phyloP scores from a whole-genome alignment of 2,329 filamentous ascomycete species.

The Xylariaceae sp. region DNA sequence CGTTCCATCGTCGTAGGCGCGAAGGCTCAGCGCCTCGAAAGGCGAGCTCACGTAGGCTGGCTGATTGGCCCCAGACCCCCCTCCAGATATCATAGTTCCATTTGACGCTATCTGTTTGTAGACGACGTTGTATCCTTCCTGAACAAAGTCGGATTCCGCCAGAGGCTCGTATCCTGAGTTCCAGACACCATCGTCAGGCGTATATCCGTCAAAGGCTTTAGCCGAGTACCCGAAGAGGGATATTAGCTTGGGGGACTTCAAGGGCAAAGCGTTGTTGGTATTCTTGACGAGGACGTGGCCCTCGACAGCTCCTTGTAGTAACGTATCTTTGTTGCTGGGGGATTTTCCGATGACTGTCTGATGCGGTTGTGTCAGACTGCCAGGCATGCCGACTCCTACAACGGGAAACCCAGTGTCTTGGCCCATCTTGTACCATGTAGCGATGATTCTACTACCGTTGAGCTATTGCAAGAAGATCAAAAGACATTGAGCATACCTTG shows the following conservation, averaged over 20 bases:
- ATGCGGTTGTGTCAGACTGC: constrained; percentile 43
- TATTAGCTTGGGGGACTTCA: constrained; percentile 45
- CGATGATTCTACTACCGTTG: constrained; percentile 33
- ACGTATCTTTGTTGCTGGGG: constrained; percentile 30
- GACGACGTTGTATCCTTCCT: constrained; percentile 20
- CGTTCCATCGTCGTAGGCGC: constrained; percentile 40
- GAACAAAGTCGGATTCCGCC: constrained; percentile 7
- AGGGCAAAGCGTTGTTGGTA: constrained; percentile 47
- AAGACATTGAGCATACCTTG: constrained; percentile 21
- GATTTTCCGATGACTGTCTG: constrained; percentile 50
- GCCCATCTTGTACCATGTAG: constrained; percentile 52
- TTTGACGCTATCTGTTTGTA: constrained; percentile 35
- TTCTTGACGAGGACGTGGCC: constrained; percentile 64
- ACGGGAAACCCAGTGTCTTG: constrained; percentile 43
- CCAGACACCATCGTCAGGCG: constrained; percentile 30
- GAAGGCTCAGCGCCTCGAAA: constrained; percentile 36
- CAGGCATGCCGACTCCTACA: constrained; percentile 47
- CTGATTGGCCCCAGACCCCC: constrained; percentile 25
- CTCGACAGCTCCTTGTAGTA: constrained; percentile 54
- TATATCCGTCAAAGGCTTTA: constrained; percentile 35
- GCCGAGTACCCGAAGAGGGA: constrained; percentile 60
- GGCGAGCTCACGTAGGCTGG: constrained; percentile 37
- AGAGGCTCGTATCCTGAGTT: constrained; percentile 25
- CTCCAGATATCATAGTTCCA: constrained; percentile 35
- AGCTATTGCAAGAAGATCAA: background rate